A percentile compares a stretch with the other conserved stretches of the same genome.
These are phyloP conservation scores for Somion occarium DNA, from an alignment of 1,284 basidiomycete species.

Conservation along the genomic window DNA sequence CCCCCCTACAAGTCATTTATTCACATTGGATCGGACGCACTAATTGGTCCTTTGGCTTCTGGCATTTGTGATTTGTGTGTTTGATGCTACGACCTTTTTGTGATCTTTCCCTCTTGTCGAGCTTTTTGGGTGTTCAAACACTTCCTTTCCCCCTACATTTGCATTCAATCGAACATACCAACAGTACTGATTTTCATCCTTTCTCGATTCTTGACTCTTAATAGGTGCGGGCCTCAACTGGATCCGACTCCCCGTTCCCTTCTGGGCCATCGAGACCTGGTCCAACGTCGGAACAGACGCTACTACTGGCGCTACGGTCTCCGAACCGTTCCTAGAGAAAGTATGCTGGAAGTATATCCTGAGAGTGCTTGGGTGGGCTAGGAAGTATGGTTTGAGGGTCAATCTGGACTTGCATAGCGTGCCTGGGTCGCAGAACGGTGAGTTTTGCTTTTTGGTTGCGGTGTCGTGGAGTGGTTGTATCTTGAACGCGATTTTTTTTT, in stretches of 20 bases:
- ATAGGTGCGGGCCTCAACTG: slow-evolving; percentile 74
- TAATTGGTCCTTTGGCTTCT: too few species aligned
- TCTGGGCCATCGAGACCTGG: slow-evolving; percentile 73
- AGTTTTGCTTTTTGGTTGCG: slow-evolving; percentile 10
- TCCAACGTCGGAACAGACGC: slow-evolving; percentile 31
- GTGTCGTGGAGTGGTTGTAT: neutral
- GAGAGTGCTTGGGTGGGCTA: slow-evolving; percentile 73
- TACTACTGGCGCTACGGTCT: slow-evolving; percentile 18
- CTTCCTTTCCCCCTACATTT: too few species aligned
- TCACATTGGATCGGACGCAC: too few species aligned
- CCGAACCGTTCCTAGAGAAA: slow-evolving; percentile 30
- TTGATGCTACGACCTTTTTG: too few species aligned
- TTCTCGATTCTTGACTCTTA: too few species aligned
- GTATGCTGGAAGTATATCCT: slow-evolving; percentile 50
- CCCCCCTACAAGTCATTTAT: too few species aligned
- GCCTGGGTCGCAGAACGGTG: slow-evolving; percentile 74
- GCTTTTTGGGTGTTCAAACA: too few species aligned
- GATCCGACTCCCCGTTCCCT: slow-evolving; percentile 73
- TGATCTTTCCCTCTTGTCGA: too few species aligned
- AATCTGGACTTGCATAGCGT: slow-evolving; percentile 82
- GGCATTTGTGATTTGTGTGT: too few species aligned
- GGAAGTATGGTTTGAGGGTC: slow-evolving; percentile 86
- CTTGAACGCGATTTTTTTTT: neutral
- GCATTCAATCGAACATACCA: too few species aligned
- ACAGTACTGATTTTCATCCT: too few species aligned